Percentiles rank a stretch among this genome's conserved stretches.
phyloP scores from a whole-genome alignment of 257 asterid genomes.

The Vinca minor region DNA sequence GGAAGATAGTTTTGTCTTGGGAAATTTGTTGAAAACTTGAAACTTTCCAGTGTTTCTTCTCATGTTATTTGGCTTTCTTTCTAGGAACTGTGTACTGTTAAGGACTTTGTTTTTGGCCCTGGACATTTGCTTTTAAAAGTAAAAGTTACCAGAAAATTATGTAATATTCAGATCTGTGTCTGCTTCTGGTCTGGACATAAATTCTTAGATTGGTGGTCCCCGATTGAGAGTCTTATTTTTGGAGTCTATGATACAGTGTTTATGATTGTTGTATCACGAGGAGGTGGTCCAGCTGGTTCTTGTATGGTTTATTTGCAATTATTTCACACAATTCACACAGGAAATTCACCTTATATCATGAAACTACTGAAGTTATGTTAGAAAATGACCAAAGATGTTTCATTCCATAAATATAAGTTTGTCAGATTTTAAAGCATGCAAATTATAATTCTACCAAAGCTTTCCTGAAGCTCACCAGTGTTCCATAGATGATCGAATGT shows the following conservation, averaged over 20 bases:
- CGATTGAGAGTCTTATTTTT: background rate
- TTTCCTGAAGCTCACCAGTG: too few relatives aligned
- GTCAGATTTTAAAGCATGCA: too few relatives aligned
- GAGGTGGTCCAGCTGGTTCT: constrained; percentile 6
- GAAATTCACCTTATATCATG: too few relatives aligned
- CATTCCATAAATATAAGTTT: too few relatives aligned
- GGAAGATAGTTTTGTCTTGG: background rate
- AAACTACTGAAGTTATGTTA: too few relatives aligned
- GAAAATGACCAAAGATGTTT: too few relatives aligned
- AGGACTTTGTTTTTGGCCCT: background rate
- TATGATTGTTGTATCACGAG: background rate
- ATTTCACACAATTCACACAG: too few relatives aligned
- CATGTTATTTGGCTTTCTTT: background rate
- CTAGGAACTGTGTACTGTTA: background rate
- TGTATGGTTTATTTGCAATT: too few relatives aligned
- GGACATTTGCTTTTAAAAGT: background rate
- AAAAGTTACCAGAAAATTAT: background rate
- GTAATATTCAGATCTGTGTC: background rate
- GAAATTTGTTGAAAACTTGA: background rate
- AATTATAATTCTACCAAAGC: too few relatives aligned
- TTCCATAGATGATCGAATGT: too few relatives aligned
- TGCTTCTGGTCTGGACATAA: background rate
- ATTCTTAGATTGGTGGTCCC: background rate
- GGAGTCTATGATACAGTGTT: background rate
- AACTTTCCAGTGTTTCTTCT: background rate